Percentiles rank a stretch among this genome's conserved stretches.
These are phyloP conservation scores for Podochytrium sp. DNA, from an alignment of 192 early-diverging fungal genomes.

Conservation along the genomic window DNA sequence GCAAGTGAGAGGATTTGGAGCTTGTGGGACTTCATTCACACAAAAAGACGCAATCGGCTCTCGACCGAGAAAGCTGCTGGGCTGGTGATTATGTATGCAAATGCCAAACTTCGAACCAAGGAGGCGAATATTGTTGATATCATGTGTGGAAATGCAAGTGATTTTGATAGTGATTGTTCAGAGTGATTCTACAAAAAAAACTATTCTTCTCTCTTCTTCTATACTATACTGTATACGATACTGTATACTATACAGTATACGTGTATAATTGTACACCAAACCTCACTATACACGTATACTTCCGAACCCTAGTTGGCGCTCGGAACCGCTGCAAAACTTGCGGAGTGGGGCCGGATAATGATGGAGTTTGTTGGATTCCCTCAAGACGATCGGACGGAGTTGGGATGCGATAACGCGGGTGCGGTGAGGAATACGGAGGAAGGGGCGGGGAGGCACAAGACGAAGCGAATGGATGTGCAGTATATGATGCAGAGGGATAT, in stretches of 20 bases:
- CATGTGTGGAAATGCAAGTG: background rate
- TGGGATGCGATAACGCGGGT: too few species aligned
- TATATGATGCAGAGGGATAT: too few species aligned
- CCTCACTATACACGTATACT: too few species aligned
- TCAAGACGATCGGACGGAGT: too few species aligned
- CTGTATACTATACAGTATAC: background rate
- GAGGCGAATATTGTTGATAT: background rate
- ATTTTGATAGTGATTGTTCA: background rate
- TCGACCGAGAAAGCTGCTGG: background rate
- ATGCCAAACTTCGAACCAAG: background rate
- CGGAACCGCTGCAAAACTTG: too few species aligned
- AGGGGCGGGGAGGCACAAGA: too few species aligned
- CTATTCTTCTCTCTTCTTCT: background rate
- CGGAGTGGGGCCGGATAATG: too few species aligned
- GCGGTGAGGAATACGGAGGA: too few species aligned
- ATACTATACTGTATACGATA: background rate
- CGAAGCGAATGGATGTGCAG: too few species aligned
- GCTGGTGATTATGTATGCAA: background rate
- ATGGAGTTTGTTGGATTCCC: too few species aligned
- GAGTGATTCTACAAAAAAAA: background rate
- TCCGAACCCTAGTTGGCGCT: too few species aligned
- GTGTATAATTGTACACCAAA: too few species aligned
- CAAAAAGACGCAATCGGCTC: background rate
- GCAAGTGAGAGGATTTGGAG: background rate
- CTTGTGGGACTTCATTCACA: slow-evolving; percentile 2